phyloP scores from a whole-genome alignment of 2,329 filamentous ascomycete genomes.

The Ceratocystis huliohia region DNA sequence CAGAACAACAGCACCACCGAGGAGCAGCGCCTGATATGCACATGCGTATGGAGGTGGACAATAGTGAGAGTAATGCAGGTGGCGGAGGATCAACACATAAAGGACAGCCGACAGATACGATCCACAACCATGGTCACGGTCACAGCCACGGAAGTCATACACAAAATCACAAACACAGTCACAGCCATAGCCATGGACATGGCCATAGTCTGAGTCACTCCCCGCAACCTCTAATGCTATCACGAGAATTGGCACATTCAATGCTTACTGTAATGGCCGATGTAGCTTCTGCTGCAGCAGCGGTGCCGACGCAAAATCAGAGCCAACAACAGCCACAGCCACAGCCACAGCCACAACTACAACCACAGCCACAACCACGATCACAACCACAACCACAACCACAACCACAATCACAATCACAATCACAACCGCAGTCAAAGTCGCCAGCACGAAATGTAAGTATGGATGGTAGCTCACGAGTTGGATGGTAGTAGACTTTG shows the following conservation, averaged over 20 bases:
- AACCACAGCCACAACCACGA: background rate
- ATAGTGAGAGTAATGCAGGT: background rate
- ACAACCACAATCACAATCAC: too few species aligned
- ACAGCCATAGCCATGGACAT: background rate
- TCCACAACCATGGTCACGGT: background rate
- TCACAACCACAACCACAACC: too few species aligned
- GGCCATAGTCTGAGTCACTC: constrained; percentile 15
- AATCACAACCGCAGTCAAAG: background rate
- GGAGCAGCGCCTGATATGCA: constrained; percentile 10
- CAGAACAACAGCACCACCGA: constrained; percentile 16
- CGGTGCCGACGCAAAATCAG: background rate
- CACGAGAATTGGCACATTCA: constrained; percentile 8
- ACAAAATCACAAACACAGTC: background rate
- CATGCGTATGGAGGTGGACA: constrained; percentile 19
- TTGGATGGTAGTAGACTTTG: constrained; percentile 8
- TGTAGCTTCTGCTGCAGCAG: constrained; percentile 15
- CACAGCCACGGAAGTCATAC: background rate
- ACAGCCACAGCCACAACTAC: background rate
- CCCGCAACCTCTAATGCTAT: constrained; percentile 12
- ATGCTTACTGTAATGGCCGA: constrained; percentile 18
- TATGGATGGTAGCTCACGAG: background rate
- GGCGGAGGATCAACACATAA: background rate
- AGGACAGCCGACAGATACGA: constrained; percentile 11
- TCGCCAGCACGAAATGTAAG: background rate
- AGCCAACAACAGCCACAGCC: background rate